Evolutionary conservation across 1,139 yeast genomes (phyloP).

Genomic region (Kodamaea ohmeri): DNA sequence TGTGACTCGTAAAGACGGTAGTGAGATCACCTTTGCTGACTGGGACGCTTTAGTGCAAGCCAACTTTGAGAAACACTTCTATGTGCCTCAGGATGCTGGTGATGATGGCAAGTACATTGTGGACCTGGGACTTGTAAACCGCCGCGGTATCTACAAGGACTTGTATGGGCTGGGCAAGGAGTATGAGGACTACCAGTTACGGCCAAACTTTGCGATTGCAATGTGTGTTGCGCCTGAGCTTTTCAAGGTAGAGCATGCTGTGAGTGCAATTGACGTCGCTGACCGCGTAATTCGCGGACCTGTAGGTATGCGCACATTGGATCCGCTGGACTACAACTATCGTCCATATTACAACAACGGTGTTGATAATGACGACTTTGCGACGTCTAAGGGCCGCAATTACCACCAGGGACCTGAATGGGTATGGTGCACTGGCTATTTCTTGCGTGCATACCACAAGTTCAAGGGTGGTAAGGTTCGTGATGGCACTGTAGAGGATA

Average conservation of each 20-base stretch:
- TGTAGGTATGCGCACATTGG: constrained; percentile 86
- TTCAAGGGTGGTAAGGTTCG: constrained; percentile 37
- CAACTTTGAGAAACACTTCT: constrained; percentile 77
- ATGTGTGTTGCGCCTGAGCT: constrained; percentile 93
- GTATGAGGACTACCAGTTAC: constrained; percentile 88
- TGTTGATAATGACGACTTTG: constrained; percentile 80
- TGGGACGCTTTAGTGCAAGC: constrained; percentile 73
- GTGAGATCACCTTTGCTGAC: constrained; percentile 47
- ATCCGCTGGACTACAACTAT: constrained; percentile 88
- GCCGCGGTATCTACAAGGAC: constrained; percentile 94
- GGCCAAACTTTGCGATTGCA: constrained; percentile 92
- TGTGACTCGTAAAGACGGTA: constrained; percentile 60
- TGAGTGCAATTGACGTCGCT: constrained; percentile 63
- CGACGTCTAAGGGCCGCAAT: constrained; percentile 92
- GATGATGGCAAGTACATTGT: constrained; percentile 56
- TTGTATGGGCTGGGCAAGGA: constrained; percentile 76
- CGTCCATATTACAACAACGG: constrained; percentile 84
- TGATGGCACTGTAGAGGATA: constrained; percentile 32
- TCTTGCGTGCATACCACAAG: constrained; percentile 67
- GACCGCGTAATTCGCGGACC: constrained; percentile 81
- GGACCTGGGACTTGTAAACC: constrained; percentile 64
- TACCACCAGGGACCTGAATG: constrained; percentile 99
- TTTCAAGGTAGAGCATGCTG: constrained; percentile 61
- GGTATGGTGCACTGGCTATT: constrained; percentile 91
- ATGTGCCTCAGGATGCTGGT: constrained; percentile 60